phyloP scores from a whole-genome alignment of 148 eudicot species.

The Suaeda aralocaspica region DNA sequence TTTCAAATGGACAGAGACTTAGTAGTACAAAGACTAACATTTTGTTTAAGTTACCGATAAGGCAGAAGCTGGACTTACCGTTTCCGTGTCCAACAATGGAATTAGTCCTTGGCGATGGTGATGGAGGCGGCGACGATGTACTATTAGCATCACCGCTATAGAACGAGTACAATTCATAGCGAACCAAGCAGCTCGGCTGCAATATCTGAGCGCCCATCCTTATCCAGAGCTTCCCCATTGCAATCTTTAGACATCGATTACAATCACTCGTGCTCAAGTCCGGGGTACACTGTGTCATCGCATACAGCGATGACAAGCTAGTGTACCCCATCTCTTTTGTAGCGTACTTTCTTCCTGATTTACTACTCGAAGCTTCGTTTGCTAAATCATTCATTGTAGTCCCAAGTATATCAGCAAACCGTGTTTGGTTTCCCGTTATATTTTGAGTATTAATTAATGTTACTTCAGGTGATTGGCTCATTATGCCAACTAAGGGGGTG shows the following conservation, averaged over 20 bases:
- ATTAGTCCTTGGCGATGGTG: no score
- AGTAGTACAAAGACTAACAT: no score
- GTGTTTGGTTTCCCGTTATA: neutral
- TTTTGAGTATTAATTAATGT: neutral
- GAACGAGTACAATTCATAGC: conserved; percentile 26
- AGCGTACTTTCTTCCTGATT: conserved; percentile 8
- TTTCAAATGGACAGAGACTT: no score
- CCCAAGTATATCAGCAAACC: neutral
- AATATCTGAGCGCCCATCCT: conserved; percentile 16
- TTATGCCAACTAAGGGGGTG: neutral
- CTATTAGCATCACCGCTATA: neutral
- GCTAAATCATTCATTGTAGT: neutral
- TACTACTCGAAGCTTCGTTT: neutral
- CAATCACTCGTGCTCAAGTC: conserved; percentile 17
- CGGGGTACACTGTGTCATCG: conserved; percentile 23
- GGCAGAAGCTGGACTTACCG: no score
- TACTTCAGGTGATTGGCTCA: neutral
- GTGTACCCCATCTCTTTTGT: no score
- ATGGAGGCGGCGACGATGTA: neutral
- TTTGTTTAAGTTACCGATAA: no score
- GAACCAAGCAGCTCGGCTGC: conserved; percentile 29
- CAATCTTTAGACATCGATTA: conserved; percentile 5
- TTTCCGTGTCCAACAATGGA: no score
- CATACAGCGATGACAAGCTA: conserved; percentile 15
- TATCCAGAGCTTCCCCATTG: neutral